Evolutionary conservation across 768 basidiomycete species (phyloP).

Genomic region (Sporobolomyces phaffii): DNA sequence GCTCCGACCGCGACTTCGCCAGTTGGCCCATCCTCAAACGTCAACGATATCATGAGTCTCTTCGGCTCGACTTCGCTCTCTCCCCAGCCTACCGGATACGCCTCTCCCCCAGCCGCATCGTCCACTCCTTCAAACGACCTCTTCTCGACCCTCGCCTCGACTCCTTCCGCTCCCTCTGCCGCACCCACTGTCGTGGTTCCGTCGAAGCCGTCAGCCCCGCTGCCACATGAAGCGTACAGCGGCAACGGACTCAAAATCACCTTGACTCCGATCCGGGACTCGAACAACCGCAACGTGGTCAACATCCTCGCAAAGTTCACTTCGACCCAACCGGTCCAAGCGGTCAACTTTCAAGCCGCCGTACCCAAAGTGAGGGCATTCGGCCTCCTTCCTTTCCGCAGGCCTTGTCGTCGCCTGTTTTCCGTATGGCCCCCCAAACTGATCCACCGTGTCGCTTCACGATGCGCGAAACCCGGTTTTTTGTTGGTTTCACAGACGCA

Average conservation of each 20-base stretch:
- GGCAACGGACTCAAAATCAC: slow-evolving; percentile 84
- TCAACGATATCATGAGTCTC: slow-evolving; percentile 85
- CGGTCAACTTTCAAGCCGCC: slow-evolving; percentile 90
- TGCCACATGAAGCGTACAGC: slow-evolving; percentile 67
- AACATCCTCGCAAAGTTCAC: slow-evolving; percentile 87
- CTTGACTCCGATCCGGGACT: slow-evolving; percentile 75
- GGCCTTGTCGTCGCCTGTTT: not conserved
- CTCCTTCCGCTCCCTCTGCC: slow-evolving; percentile 46
- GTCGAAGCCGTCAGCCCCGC: slow-evolving; percentile 47
- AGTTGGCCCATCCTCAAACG: slow-evolving; percentile 51
- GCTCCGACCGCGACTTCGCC: slow-evolving; percentile 48
- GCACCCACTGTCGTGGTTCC: slow-evolving; percentile 44
- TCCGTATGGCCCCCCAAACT: not conserved
- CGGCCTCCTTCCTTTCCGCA: not conserved
- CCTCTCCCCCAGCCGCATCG: slow-evolving; percentile 4
- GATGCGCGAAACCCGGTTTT: too few species aligned
- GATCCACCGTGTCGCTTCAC: too few species aligned
- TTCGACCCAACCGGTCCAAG: slow-evolving; percentile 57
- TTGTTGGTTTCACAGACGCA: slow-evolving; percentile 63
- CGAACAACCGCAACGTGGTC: slow-evolving; percentile 75
- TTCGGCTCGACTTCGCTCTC: slow-evolving; percentile 56
- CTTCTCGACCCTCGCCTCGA: slow-evolving; percentile 44
- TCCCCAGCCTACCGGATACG: slow-evolving; percentile 22
- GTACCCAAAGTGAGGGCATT: slow-evolving; percentile 80
- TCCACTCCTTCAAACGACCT: slow-evolving; percentile 14